These are phyloP conservation scores for Backusella australiensis DNA, from an alignment of 192 early-diverging fungal genomes.

Conservation along the genomic window DNA sequence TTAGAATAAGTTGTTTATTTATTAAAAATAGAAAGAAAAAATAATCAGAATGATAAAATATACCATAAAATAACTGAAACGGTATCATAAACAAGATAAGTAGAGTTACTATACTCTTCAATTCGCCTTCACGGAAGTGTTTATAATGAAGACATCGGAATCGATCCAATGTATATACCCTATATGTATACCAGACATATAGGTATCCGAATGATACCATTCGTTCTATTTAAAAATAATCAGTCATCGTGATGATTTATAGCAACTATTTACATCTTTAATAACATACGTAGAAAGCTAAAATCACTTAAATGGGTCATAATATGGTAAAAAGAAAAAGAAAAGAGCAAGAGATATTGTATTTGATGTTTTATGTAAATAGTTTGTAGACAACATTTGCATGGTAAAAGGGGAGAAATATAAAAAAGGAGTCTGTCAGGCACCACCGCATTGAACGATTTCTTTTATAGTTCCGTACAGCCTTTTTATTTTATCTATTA, in stretches of 20 bases:
- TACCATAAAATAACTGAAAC: conserved; percentile 36
- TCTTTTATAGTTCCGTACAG: conserved; percentile 77
- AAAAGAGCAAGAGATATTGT: background rate
- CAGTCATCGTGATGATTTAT: conserved; percentile 27
- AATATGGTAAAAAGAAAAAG: background rate
- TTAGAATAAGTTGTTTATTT: background rate
- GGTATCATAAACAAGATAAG: conserved; percentile 31
- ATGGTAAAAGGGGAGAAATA: conserved; percentile 89
- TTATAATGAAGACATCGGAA: conserved; percentile 25
- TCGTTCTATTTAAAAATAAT: conserved; percentile 24
- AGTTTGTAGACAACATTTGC: background rate
- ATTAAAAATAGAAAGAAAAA: background rate
- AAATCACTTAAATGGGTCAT: conserved; percentile 41
- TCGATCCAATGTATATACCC: conserved; percentile 28
- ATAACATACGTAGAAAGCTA: conserved; percentile 35
- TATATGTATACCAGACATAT: conserved; percentile 23
- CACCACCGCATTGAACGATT: conserved; percentile 88
- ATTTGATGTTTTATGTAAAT: background rate
- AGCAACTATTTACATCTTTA: conserved; percentile 8
- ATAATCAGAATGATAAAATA: background rate
- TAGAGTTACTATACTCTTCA: conserved; percentile 32
- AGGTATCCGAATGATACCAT: conserved; percentile 24
- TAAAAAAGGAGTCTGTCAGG: conserved; percentile 77
- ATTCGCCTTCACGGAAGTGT: conserved; percentile 25
- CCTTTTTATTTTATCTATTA: conserved; percentile 52